Evolutionary conservation across 2,329 filamentous ascomycete species (phyloP), one percentile per base, ranked within the genome.

Genomic region (Ceratocystis destructans): DNA sequence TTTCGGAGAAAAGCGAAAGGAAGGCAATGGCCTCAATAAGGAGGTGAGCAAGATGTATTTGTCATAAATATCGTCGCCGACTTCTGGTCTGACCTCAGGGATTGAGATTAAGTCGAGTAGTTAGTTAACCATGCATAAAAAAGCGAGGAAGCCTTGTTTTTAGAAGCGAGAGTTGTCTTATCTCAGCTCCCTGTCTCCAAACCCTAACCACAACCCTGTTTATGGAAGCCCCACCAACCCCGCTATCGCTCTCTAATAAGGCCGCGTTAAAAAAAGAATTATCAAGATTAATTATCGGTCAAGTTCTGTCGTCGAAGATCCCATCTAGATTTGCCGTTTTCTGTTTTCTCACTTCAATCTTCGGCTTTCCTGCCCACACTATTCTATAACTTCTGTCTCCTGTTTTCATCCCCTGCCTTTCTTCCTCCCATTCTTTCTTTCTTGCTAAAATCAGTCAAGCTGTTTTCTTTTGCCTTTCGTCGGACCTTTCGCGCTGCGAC

Each of bases 381-480:
- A 12, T 41, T 41, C 37, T 41, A 41, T 41, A 63, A 20, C 48
- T 61, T 50, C 25, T 28, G 5, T 37, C 48, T 61, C 44, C 25
- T 28, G 5, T 37, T 44, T 64, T 7, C 41, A 15, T 22, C 15
- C 44, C 10, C 41, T 28, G n/a, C 7, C 17, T 15, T 46, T 37
- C 37, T 59, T 12, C 48, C 37, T 64, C n/a, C 31, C 50, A 33
- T 12, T 28, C 37, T 12, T 50, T 41, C 10, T 17, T 20, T 55
- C 46, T 8, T 31, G 6, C 8, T 45, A 62, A 17, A 22, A 45
- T 25, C 53, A 12, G 15, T 79, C 89, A 96, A 92, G 81, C 83
- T 96, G 93, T 96, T 96, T 83, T 90, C 90, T 80, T 90, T 87
- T 76, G 80, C 83, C 70, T 85, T 93, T 33, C 84, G 84, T 78